A percentile compares a stretch with the other conserved stretches of the same genome.
phyloP scores from a whole-genome alignment of 805 yeast genomes.

The Monosporozyma unispora region DNA sequence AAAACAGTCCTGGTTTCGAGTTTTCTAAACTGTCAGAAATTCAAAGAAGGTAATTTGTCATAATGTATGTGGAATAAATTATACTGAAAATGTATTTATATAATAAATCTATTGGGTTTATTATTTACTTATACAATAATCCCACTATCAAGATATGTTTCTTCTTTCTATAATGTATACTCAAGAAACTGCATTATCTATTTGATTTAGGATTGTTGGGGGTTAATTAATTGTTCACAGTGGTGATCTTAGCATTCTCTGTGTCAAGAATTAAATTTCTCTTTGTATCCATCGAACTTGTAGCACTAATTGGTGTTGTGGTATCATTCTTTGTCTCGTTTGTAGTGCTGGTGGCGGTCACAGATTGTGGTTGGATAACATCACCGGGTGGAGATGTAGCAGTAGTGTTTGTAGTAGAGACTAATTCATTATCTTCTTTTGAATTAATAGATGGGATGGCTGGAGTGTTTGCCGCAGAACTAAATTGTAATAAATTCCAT shows the following conservation, averaged over 20 bases:
- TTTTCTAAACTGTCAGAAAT: too few species aligned
- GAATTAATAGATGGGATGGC: conserved; percentile 17
- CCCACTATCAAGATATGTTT: not conserved
- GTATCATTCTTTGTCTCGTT: not conserved
- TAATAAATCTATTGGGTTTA: not conserved
- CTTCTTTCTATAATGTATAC: not conserved
- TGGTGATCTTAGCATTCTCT: conserved; percentile 25
- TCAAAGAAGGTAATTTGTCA: too few species aligned
- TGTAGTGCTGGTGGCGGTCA: not conserved
- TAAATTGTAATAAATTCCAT: conserved; percentile 84
- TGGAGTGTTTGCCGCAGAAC: conserved; percentile 35
- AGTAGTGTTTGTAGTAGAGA: not conserved
- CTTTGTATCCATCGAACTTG: not conserved
- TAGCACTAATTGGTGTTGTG: not conserved
- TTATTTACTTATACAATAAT: not conserved
- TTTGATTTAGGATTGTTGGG: too few species aligned
- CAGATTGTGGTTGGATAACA: too few species aligned
- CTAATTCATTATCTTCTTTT: conserved; percentile 5
- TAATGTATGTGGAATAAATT: too few species aligned
- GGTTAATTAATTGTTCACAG: conserved; percentile 16
- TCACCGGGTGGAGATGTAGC: not conserved
- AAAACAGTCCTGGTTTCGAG: too few species aligned
- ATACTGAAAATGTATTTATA: not conserved
- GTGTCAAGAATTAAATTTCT: conserved; percentile 25
- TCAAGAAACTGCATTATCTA: too few species aligned